Evolutionary conservation across 2,329 filamentous ascomycete genomes (phyloP).

Genomic region (Parasarocladium wereldwijsianum): DNA sequence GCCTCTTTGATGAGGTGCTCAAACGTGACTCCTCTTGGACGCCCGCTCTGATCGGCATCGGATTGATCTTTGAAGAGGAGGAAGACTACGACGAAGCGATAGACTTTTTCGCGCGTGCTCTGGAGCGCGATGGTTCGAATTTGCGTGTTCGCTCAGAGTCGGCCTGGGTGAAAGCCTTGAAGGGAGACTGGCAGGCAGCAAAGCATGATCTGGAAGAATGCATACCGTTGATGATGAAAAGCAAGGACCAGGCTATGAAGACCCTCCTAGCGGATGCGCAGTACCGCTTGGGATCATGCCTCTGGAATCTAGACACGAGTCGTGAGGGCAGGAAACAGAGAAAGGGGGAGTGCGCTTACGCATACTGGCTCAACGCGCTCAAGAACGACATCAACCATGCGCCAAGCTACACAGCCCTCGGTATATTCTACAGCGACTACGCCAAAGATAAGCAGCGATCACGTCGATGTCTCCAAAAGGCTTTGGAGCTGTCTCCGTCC

Average conservation of each 20-base stretch:
- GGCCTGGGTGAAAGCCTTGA: slow-evolving; percentile 82
- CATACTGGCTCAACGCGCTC: slow-evolving; percentile 67
- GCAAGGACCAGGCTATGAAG: slow-evolving; percentile 37
- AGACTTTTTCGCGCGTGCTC: slow-evolving; percentile 62
- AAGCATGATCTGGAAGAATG: slow-evolving; percentile 57
- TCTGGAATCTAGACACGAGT: slow-evolving; percentile 73
- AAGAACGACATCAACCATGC: slow-evolving; percentile 81
- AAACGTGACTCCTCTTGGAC: slow-evolving; percentile 63
- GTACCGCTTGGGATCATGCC: slow-evolving; percentile 73
- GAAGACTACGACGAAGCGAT: slow-evolving; percentile 75
- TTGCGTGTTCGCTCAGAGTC: slow-evolving; percentile 71
- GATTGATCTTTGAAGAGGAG: slow-evolving; percentile 84
- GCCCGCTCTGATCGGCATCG: slow-evolving; percentile 73
- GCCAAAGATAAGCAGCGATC: slow-evolving; percentile 75
- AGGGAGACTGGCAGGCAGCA: slow-evolving; percentile 57
- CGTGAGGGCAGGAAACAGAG: slow-evolving; percentile 64
- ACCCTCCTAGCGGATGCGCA: slow-evolving; percentile 75
- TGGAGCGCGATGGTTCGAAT: slow-evolving; percentile 59
- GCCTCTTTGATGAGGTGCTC: slow-evolving; percentile 73
- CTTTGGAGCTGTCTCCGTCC: slow-evolving; percentile 77
- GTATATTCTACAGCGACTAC: slow-evolving; percentile 84
- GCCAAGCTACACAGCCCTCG: slow-evolving; percentile 80
- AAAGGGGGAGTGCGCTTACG: slow-evolving; percentile 55
- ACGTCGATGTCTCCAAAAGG: slow-evolving; percentile 89
- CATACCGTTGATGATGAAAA: slow-evolving; percentile 47